Base-by-base conservation (phyloP, 257 asterid genomes). In the Cynanchum wilfordii region DNA sequence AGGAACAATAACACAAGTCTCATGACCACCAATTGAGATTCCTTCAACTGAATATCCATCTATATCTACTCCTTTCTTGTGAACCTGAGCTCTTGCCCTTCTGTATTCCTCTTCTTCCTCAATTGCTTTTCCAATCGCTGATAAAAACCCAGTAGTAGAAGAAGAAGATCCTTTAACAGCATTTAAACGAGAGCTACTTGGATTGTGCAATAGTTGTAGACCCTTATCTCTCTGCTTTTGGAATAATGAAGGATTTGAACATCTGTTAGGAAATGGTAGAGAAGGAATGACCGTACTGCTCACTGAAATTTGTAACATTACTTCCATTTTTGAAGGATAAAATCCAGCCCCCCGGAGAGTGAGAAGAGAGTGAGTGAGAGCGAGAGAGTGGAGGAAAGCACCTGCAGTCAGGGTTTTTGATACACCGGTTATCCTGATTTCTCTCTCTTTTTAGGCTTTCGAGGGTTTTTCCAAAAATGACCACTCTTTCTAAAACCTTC, bases 1-100 rank as follows among this genome's bases (percentile, higher is more conserved):
- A n/a, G 98, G 99, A 77, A 92, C 92, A 70, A 95, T 85, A 66
- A 95, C 86, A 75, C 99, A 95, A 25, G 98, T 95, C 63, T 95
- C 99, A 40, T 86, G 97, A 73, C 99, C 99, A 10, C 99, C 99
- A 77, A 95, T 71, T 50, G 99, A 95, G 25, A 87, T 33, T 9
- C 99, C 98, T 79, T 95, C 98, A 13, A 95, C 71, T 0, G 97
- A 87, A 77, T 87, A 95, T 4, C 96, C 95, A 24, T 86, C 96
- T 29, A 87, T 78, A 20, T 79, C 90, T 40, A 92, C 67, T 33
- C 92, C 92, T 62, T 81, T 87, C 3, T 85, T 75, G 73, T 87
- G 76, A 30, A 95, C 98, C 89, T 91, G 96, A 8, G 96, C 93
- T 81, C 98, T 83, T 17, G 99, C 98, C 81, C 84, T 95, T 70